Base-by-base conservation (phyloP, 345 rosid genomes). In the Acer yangbiense region DNA sequence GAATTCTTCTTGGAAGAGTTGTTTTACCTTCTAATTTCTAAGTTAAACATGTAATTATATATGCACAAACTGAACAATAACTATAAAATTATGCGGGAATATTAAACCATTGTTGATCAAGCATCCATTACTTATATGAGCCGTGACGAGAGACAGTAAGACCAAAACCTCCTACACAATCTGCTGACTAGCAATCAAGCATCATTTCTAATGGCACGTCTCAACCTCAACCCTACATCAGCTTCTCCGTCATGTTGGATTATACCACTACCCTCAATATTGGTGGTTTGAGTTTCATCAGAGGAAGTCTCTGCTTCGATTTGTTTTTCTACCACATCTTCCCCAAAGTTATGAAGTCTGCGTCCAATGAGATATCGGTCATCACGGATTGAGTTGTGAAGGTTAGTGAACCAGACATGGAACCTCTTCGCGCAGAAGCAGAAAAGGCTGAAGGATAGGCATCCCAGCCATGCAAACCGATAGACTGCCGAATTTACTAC, bases 401-500 rank as follows among this genome's bases (percentile, higher is more conserved):
- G 99, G 89, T 97, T 97, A 48, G 97, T 91, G 89, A 94, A 94
- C 98, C 97, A 94, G 76, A 90, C 91, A 66, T 90, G 98, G 80
- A 91, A 93, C 81, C 97, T 89, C 79, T 89, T 97, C 9, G 93
- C 95, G 4, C 98, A 94, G 71, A 93, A 93, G 87, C 91, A 93
- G 46, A 93, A 27, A 16, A 87, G 55, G 71, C 97, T 93, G 78
- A 94, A 86, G 71, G 84, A 79, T 27, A 97, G 98, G 85, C 98
- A 97, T 52, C 99, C 98, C 75, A 97, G 76, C 99, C 99, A 97
- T 0, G 99, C 98, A 17, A 93, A 97, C 25, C 98, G 91, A 83
- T 97, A 97, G 48, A 97, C 98, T 0, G 98, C 97, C 0, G 99
- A 97, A 82, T 93, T 97, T 71, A 97, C 94, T 3, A 94, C 91